phyloP scores from a whole-genome alignment of 2,329 filamentous ascomycete species.

The Colletotrichum somersetense region DNA sequence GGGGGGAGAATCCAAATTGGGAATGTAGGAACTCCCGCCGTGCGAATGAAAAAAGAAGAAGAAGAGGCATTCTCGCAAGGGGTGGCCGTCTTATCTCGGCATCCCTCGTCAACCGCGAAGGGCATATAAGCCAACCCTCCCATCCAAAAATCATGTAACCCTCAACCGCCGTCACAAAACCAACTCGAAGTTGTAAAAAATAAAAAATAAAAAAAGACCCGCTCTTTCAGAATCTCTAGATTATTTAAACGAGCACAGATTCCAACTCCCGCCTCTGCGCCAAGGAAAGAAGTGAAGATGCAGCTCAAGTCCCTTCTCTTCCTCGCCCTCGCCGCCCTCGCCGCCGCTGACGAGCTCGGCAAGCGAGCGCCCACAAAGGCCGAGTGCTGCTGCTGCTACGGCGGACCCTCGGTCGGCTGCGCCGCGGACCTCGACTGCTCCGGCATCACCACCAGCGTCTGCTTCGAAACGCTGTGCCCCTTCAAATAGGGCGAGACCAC shows the following conservation, averaged over 20 bases:
- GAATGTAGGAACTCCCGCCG: not conserved
- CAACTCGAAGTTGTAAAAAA: not conserved
- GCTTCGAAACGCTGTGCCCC: conserved; percentile 34
- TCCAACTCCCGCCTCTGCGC: too few species aligned
- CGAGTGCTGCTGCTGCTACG: conserved; percentile 42
- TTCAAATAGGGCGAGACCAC: conserved; percentile 10
- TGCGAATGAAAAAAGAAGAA: not conserved
- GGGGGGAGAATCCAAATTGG: not conserved
- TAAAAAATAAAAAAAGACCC: not conserved
- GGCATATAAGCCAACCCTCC: not conserved
- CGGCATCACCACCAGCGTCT: conserved; percentile 27
- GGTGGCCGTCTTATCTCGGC: not conserved
- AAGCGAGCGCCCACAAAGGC: conserved; percentile 37
- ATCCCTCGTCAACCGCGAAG: not conserved
- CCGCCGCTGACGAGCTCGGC: conserved; percentile 20
- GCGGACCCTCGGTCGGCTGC: conserved; percentile 37
- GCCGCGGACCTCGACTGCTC: conserved; percentile 37
- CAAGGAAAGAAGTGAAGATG: not conserved
- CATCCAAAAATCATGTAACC: not conserved
- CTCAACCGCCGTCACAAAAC: not conserved
- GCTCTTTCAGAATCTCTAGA: not conserved
- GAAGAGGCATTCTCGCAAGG: not conserved
- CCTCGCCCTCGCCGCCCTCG: conserved; percentile 9
- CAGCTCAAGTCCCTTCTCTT: conserved; percentile 10
- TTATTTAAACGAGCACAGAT: too few species aligned